Percentiles rank a stretch among this genome's conserved stretches.
Conservation (phyloP, 495 filamentous ascomycete genomes). For the Massariosphaeria phaeospora region DNA sequence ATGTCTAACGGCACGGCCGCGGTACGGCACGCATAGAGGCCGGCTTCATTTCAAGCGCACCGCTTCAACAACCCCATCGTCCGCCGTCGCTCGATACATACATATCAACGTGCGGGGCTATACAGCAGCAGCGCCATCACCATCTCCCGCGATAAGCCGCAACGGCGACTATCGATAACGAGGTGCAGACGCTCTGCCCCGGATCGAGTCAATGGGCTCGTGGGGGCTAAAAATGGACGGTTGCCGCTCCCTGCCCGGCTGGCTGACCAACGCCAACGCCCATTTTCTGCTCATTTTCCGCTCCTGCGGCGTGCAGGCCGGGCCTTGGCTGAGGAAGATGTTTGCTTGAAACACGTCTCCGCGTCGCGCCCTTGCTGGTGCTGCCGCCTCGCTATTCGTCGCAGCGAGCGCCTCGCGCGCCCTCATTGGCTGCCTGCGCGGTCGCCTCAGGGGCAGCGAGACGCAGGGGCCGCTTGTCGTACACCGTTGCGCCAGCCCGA, state of each 20-base stretch:
- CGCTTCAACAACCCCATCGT: too few relatives aligned
- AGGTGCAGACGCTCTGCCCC: neutral
- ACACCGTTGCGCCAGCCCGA: slow-evolving; percentile 11
- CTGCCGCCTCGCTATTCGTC: slow-evolving; percentile 9
- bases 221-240: slow-evolving; percentile 23
- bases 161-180: slow-evolving; percentile 10
- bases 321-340: slow-evolving; percentile 22
- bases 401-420: neutral
- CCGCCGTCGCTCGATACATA: too few relatives aligned
- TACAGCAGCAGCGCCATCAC: neutral
- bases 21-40: too few relatives aligned
- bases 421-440: slow-evolving; percentile 12
- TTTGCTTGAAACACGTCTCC: slow-evolving; percentile 27
- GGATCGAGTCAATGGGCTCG: slow-evolving; percentile 10
- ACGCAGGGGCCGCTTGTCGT: slow-evolving; percentile 24
- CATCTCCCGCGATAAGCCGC: neutral
- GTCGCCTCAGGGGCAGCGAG: slow-evolving; percentile 14
- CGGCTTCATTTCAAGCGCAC: too few relatives aligned
- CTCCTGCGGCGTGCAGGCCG: slow-evolving; percentile 15
- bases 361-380: slow-evolving; percentile 15
- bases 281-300: slow-evolving; percentile 5
- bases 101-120: neutral
- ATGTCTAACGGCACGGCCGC: too few relatives aligned
- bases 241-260: slow-evolving; percentile 16
- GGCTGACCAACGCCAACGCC: slow-evolving; percentile 10